Percentiles rank a stretch among this genome's conserved stretches.
phyloP scores from a whole-genome alignment of 164 flowering plant genomes.

The Magnolia sinica region DNA sequence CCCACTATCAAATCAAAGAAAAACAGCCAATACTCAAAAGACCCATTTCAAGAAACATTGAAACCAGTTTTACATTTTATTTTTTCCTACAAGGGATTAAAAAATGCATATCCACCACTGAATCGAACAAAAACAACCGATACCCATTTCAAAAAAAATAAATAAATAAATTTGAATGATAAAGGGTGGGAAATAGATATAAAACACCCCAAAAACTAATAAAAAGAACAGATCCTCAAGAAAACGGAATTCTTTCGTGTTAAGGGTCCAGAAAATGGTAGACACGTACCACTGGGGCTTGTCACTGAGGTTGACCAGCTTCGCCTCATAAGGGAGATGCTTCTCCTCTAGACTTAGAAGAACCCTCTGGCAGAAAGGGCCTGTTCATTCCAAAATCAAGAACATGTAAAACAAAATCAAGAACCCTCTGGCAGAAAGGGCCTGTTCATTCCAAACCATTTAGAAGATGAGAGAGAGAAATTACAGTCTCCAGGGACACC shows the following conservation, averaged over 20 bases:
- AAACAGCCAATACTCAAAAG: background rate
- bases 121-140: background rate
- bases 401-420: background rate
- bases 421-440: too few species aligned
- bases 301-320: constrained; percentile 49
- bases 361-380: constrained; percentile 69
- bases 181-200: background rate
- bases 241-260: background rate
- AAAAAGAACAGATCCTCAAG: background rate
- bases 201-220: background rate
- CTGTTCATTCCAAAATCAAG: constrained; percentile 9
- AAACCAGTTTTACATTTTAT: background rate
- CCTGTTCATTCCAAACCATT: background rate
- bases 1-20: background rate
- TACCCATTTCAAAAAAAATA: background rate
- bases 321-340: constrained; percentile 56
- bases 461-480: background rate
- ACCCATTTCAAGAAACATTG: background rate
- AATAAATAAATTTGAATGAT: background rate
- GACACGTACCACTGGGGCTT: constrained; percentile 68
- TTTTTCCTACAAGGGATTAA: background rate
- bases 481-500: constrained; percentile 79
- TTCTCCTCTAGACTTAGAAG: constrained; percentile 83
- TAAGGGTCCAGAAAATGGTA: background rate
- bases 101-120: background rate